Base-by-base conservation (phyloP, 2,329 filamentous ascomycete genomes). In the Xylaria sp. region DNA sequence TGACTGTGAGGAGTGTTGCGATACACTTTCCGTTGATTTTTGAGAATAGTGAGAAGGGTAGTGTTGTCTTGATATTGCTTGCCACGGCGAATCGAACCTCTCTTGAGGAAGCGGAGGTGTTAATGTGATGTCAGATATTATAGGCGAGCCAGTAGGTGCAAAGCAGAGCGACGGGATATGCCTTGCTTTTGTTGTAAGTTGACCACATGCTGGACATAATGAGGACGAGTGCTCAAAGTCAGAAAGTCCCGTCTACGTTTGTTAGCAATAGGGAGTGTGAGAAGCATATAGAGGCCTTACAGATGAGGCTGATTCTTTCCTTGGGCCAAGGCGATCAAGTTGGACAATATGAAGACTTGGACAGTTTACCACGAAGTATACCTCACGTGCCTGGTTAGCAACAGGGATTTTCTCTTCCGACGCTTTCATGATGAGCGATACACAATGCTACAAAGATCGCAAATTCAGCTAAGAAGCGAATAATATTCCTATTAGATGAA, bases 201-300 rank as follows among this genome's bases (percentile, higher is more conserved):
- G 66, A 45, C 71, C 68, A 57, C 69, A 62, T 72, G 29, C 70
- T 66, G 53, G 66, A 72, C 6, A 68, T 22, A 31, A 54, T 47
- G 63, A 59, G 78, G 79, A 77, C 11, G 29, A 38, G 13, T 6
- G 31, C 10, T 60, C 45, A 39, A 60, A 60, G 25, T 60, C 45
- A 38, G 45, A 60, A 39, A 51, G 57, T 27, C 57, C 45, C 22
- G 57, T 60, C 57, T 60, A 50, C 13, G n/a, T 27, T 20, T 22
- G 33, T 60, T 15, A 60, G 57, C 42, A 15, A 31, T 45, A 13
- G 2, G n/a, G 15, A 38, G 17, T 29, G 11, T 17, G 7, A 7
- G n/a, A 20, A 36, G 3, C 47, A 25, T 7, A 17, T 20, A 31
- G 25, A 9, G 17, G n/a, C 4, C 57, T 42, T 50, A 60, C 45